phyloP scores from a whole-genome alignment of 192 early-diverging fungal species.

The Coemansia sp. region DNA sequence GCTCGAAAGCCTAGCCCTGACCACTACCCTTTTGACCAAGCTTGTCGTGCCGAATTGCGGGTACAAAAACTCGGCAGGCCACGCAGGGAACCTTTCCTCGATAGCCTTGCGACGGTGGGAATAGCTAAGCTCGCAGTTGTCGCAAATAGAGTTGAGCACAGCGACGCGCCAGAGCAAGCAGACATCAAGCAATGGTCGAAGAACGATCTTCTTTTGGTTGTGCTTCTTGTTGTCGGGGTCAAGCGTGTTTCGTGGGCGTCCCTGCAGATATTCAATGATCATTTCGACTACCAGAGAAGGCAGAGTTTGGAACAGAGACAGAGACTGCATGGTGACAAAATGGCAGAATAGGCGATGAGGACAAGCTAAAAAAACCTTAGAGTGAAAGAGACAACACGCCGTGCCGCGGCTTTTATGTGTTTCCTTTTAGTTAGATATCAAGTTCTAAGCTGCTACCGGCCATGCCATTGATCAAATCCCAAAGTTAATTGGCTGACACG shows the following conservation, averaged over 20 bases:
- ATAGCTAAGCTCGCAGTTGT: neutral
- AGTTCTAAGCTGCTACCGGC: no score
- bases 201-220: neutral
- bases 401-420: no score
- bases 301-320: neutral
- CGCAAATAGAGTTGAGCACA: neutral
- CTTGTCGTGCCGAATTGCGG: neutral
- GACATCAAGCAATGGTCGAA: neutral
- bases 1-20: no score
- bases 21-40: neutral
- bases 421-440: no score
- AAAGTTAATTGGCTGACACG: no score
- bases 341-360: neutral
- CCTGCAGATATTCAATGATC: neutral
- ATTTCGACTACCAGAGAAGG: neutral
- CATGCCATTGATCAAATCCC: no score
- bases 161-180: neutral
- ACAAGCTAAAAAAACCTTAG: no score
- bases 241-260: neutral
- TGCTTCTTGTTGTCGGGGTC: neutral
- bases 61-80: neutral
- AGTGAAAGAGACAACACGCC: no score
- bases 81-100: neutral
- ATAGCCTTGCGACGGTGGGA: neutral
- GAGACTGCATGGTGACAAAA: neutral